Evolutionary conservation across 2,329 filamentous ascomycete species (phyloP), one percentile per base, ranked within the genome.

Genomic region (Alternaria rosae): DNA sequence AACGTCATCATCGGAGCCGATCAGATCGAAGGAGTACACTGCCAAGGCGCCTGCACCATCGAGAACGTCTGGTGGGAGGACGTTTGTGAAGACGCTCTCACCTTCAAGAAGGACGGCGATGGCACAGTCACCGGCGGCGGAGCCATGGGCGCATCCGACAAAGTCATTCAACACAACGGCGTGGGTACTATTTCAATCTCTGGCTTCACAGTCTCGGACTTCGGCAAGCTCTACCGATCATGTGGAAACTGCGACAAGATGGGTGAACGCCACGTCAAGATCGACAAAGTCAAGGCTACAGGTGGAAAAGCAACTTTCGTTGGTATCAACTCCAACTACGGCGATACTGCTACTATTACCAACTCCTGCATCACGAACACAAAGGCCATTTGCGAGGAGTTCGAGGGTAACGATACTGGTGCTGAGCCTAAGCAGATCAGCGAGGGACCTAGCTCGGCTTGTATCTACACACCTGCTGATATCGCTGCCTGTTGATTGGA

Each of bases 1-100:
- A 87, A 87, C 71, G 85, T 82, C 74, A 86, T 87, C 76, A 86
- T 87, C 59, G 85, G 85, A 20, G 78, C 80, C 47, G 80, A 82
- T 61, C 82, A 85, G 70, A 79, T 82, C 35, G 85, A 70, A 44
- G 67, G 67, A 54, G 59, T 70, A 20, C 67, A 70, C 59, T 70
- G 67, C 55, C 45, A 63, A 85, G 47, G 47, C n/a, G 28, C 47
- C 9, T 51, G 47, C 20, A 51, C 47, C 12, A 51, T 51, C 30
- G 81, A 85, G 70, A 78, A 80, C 11, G 59, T 62, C 15, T 62
- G 81, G 80, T 84, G 78, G 76, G 71, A 75, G 23, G 77, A 76
- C 28, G 79, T 83, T 28, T 82, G 79, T 72, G 77, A 83, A 68
- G 78, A 80, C 44, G 78, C 78, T 52, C 74, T 79, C 25, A 69